Evolutionary conservation across 129 eudicot species (phyloP).

Genomic region (sunflower (Helianthus annuus)): DNA sequence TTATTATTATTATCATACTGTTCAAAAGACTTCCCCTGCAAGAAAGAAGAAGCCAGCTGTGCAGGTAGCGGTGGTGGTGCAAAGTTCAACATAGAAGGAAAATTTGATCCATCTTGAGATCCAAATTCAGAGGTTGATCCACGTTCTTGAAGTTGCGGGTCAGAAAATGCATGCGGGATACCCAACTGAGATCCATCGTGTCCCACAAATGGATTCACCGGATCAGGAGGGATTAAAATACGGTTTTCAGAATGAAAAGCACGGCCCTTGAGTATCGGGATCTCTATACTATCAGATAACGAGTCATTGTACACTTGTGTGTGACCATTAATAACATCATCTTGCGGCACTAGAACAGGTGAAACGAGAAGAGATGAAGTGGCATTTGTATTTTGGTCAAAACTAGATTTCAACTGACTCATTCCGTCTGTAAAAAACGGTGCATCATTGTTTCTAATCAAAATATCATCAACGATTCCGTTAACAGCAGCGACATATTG

Average conservation of each 20-base stretch:
- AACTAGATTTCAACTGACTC: constrained; percentile 30
- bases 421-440: constrained; percentile 28
- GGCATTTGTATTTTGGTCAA: constrained; percentile 35
- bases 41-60: constrained; percentile 23
- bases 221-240: constrained; percentile 45
- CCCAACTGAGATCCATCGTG: constrained; percentile 48
- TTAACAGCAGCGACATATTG: constrained; percentile 84
- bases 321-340: constrained; percentile 35
- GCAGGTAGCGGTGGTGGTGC: constrained; percentile 42
- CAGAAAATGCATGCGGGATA: constrained; percentile 88
- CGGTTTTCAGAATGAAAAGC: constrained; percentile 51
- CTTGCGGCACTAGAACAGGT: constrained; percentile 39
- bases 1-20: constrained; percentile 19
- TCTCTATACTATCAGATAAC: constrained; percentile 40
- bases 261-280: constrained; percentile 41
- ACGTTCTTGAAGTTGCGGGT: constrained; percentile 75
- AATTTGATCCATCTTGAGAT: constrained; percentile 55
- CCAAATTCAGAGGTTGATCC: constrained; percentile 56
- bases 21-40: constrained; percentile 32
- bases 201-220: constrained; percentile 36
- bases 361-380: constrained; percentile 31
- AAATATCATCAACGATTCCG: constrained; percentile 51
- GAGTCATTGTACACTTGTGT: constrained; percentile 32
- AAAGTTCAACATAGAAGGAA: constrained; percentile 50
- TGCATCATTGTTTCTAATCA: constrained; percentile 30